Percentiles rank a stretch among this genome's conserved stretches.
phyloP scores from a whole-genome alignment of 2,329 filamentous ascomycete species.

The Colletotrichum sp. region DNA sequence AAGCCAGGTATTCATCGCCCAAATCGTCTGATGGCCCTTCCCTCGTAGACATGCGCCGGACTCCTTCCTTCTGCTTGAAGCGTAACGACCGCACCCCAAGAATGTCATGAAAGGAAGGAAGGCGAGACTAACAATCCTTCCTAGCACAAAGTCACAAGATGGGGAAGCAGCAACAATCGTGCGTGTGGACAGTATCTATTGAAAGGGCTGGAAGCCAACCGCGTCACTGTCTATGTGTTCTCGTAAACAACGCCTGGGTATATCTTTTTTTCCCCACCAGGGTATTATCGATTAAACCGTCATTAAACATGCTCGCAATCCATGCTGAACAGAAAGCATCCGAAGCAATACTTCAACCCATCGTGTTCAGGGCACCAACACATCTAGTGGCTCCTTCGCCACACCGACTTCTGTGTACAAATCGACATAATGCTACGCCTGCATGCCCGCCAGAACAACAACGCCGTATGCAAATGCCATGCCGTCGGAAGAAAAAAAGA shows the following conservation, averaged over 20 bases:
- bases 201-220: neutral
- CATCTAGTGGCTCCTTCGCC: neutral
- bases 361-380: neutral
- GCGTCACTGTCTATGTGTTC: neutral
- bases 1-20: neutral
- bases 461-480: slow-evolving; percentile 5
- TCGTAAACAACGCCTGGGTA: neutral
- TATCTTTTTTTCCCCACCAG: neutral
- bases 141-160: neutral
- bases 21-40: neutral
- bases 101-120: neutral
- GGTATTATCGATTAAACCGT: neutral
- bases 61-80: neutral
- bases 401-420: neutral
- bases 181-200: neutral
- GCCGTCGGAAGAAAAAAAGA: neutral
- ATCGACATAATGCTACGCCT: neutral
- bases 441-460: neutral
- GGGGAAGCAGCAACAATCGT: neutral
- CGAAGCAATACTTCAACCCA: neutral
- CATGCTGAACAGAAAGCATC: neutral
- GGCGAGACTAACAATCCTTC: neutral
- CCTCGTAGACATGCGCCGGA: neutral
- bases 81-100: neutral
- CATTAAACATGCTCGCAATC: neutral